Evolutionary conservation across 805 yeast species (phyloP).

Genomic region (Lipomyces sp.): DNA sequence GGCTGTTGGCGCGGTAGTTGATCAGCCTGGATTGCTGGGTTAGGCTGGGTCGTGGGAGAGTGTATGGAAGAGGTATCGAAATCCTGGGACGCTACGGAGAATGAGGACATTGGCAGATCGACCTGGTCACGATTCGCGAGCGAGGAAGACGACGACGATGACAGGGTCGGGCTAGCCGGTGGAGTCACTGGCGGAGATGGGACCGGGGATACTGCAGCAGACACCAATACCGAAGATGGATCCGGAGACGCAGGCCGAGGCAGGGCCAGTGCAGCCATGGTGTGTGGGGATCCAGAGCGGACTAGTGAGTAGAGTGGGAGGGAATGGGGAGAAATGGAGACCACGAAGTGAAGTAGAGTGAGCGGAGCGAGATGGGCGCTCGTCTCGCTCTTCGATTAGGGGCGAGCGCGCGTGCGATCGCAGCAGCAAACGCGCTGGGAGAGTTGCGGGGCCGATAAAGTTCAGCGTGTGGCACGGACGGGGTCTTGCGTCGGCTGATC

Average conservation of each 20-base stretch:
- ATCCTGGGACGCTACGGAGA: constrained; percentile 14
- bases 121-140: constrained; percentile 6
- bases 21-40: background rate
- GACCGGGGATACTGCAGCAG: constrained; percentile 1
- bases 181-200: constrained; percentile 7
- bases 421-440: background rate
- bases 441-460: background rate
- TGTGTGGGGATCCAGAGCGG: background rate
- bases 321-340: background rate
- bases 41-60: background rate
- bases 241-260: constrained; percentile 16
- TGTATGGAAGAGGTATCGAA: background rate
- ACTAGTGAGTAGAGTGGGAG: background rate
- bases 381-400: background rate
- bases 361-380: background rate
- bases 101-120: constrained; percentile 12
- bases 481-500: background rate
- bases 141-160: background rate
- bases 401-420: background rate
- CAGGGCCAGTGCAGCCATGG: constrained; percentile 17
- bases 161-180: constrained; percentile 7
- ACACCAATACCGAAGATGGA: constrained; percentile 1
- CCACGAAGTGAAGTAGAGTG: background rate
- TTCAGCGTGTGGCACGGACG: background rate
- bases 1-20: constrained; percentile 11